Evolutionary conservation across 352 stramenopile species (phyloP).

Genomic region (Globisporangium irregulare): DNA sequence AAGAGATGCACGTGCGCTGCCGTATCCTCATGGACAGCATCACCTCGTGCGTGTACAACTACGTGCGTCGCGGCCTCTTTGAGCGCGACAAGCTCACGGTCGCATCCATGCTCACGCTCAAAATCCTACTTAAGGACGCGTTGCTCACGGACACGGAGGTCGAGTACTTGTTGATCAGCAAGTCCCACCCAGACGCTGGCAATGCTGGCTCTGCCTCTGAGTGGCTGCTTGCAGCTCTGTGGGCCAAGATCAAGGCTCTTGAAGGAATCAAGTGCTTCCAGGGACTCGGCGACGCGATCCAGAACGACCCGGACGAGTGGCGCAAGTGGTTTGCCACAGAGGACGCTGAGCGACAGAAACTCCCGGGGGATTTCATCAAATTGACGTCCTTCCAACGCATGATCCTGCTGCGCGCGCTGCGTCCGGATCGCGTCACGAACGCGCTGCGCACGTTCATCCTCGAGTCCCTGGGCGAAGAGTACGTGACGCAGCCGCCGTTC

Average conservation of each 20-base stretch:
- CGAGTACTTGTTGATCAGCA: constrained; percentile 90
- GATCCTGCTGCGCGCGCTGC: constrained; percentile 90
- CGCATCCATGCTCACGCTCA: constrained; percentile 92
- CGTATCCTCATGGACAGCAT: constrained; percentile 90
- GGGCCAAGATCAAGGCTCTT: constrained; percentile 92
- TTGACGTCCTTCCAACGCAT: constrained; percentile 79
- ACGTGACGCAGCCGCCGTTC: constrained; percentile 90
- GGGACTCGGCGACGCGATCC: constrained; percentile 93
- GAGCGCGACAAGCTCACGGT: constrained; percentile 95
- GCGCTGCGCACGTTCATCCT: constrained; percentile 91
- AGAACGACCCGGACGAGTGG: constrained; percentile 97
- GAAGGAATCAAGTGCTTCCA: constrained; percentile 91
- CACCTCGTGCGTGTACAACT: constrained; percentile 95
- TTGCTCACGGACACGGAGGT: constrained; percentile 85
- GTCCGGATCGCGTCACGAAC: constrained; percentile 94
- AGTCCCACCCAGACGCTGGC: constrained; percentile 82
- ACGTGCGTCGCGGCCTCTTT: constrained; percentile 93
- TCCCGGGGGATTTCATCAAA: constrained; percentile 92
- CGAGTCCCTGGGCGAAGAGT: constrained; percentile 87
- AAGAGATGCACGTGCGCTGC: constrained; percentile 85
- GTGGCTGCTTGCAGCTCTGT: constrained; percentile 90
- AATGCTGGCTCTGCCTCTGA: constrained; percentile 92
- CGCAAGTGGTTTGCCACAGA: constrained; percentile 95
- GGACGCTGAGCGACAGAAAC: constrained; percentile 91
- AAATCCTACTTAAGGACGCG: constrained; percentile 91